A percentile compares a stretch with the other conserved stretches of the same genome.
These are phyloP conservation scores for Pyracantha coccinea DNA, from an alignment of 331 rosid species.

Conservation along the genomic window DNA sequence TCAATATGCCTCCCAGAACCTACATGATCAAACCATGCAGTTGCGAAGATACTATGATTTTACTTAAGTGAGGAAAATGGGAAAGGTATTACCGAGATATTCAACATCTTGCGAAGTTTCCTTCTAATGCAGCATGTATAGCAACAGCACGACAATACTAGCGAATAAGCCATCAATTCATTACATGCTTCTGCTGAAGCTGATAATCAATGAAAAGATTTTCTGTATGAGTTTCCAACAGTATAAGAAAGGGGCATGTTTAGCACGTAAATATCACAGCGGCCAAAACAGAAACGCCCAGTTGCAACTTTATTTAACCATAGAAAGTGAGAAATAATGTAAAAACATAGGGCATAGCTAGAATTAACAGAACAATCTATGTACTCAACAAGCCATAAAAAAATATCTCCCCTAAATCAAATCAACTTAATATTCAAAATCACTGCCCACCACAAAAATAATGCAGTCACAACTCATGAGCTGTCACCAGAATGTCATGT, in stretches of 20 bases:
- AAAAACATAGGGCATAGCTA: not conserved
- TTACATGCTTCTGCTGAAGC: constrained; percentile 86
- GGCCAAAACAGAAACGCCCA: not conserved
- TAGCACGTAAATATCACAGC: not conserved
- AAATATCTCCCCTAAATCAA: not conserved
- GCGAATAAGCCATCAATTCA: constrained; percentile 90
- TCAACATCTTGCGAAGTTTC: constrained; percentile 78
- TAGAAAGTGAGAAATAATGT: not conserved
- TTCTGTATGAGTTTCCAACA: constrained; percentile 1
- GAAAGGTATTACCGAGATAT: constrained; percentile 64
- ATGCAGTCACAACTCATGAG: not conserved
- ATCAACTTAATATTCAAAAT: not conserved
- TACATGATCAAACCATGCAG: not conserved
- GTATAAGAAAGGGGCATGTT: not conserved
- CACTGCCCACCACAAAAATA: not conserved
- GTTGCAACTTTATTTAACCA: not conserved
- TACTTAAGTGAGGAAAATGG: not conserved
- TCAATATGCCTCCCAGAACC: not conserved
- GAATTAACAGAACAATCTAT: not conserved
- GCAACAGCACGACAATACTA: constrained; percentile 88
- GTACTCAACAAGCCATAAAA: not conserved
- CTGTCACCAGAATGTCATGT: not conserved
- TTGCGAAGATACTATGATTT: not conserved
- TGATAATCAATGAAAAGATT: constrained; percentile 28
- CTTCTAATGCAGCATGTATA: constrained; percentile 88